Conservation (phyloP, 768 basidiomycete genomes). For the Coprinopsis sp. region DNA sequence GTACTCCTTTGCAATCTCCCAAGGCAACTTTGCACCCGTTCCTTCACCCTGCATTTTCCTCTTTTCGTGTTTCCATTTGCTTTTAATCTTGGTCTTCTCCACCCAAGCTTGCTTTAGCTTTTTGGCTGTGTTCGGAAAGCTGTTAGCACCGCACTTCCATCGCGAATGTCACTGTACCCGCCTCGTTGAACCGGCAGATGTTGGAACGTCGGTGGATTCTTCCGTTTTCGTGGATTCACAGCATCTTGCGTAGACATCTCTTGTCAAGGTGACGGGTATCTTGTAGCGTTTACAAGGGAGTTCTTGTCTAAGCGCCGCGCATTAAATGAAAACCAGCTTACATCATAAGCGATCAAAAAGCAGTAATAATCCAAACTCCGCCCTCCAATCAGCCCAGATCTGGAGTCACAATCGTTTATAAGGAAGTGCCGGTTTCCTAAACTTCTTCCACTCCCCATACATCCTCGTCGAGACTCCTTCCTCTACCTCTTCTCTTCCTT, state of each 20-base stretch:
- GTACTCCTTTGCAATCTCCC: constrained; percentile 16
- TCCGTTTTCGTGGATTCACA: constrained; percentile 35
- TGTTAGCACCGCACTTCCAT: neutral
- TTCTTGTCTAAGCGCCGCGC: constrained; percentile 10
- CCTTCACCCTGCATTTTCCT: constrained; percentile 30
- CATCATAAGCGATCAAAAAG: constrained; percentile 15
- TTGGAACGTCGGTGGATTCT: constrained; percentile 65
- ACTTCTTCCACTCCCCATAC: constrained; percentile 24
- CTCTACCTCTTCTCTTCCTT: constrained; percentile 29
- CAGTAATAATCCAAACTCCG: constrained; percentile 14
- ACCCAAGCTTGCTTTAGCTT: constrained; percentile 81
- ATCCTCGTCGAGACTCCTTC: constrained; percentile 41
- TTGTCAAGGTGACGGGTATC: too few relatives aligned
- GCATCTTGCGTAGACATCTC: too few relatives aligned
- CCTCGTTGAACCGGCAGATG: constrained; percentile 61
- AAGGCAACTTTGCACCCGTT: constrained; percentile 14
- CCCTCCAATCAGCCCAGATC: constrained; percentile 11
- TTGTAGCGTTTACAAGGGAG: constrained; percentile 18
- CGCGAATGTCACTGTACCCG: constrained; percentile 23
- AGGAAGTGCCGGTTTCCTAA: constrained; percentile 17
- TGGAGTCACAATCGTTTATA: constrained; percentile 15
- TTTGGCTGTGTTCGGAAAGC: constrained; percentile 47
- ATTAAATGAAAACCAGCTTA: constrained; percentile 18
- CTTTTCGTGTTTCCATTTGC: constrained; percentile 74
- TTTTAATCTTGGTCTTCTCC: constrained; percentile 68